Percentiles rank a stretch among this genome's conserved stretches.
Evolutionary conservation across 352 stramenopile genomes (phyloP).

Genomic region (Globisporangium megalacanthum): DNA sequence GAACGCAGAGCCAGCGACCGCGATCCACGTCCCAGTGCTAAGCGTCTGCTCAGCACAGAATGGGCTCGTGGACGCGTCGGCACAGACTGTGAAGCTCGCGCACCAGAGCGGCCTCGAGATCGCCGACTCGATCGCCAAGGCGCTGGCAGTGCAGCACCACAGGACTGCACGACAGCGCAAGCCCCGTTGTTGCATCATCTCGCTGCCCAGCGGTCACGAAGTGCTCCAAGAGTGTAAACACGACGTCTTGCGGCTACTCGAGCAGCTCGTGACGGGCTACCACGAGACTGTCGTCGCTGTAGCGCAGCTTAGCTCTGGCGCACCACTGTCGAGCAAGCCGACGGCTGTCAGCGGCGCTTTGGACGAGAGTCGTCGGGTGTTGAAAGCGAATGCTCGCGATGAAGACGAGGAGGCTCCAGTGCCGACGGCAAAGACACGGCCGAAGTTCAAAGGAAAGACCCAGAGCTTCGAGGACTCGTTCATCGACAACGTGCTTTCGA

Average conservation of each 20-base stretch:
- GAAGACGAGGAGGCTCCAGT: constrained; percentile 1
- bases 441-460: not conserved
- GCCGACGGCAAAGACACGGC: not conserved
- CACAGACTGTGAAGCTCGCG: constrained; percentile 78
- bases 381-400: not conserved
- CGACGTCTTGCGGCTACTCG: constrained; percentile 78
- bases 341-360: not conserved
- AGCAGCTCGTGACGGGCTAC: constrained; percentile 93
- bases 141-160: constrained; percentile 23
- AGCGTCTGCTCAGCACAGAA: constrained; percentile 86
- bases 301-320: not conserved
- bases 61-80: constrained; percentile 71
- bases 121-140: constrained; percentile 81
- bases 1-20: constrained; percentile 51
- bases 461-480: constrained; percentile 85
- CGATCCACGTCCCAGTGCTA: constrained; percentile 79
- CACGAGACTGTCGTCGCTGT: constrained; percentile 86
- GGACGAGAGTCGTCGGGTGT: not conserved
- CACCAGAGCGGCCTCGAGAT: constrained; percentile 39
- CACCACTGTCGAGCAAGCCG: not conserved
- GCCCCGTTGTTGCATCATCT: constrained; percentile 46
- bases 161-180: constrained; percentile 1
- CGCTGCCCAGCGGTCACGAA: constrained; percentile 91
- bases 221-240: constrained; percentile 92
- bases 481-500: constrained; percentile 79